Conservation (phyloP, 2,329 filamentous ascomycete species). For the Apiospora malaysiana region DNA sequence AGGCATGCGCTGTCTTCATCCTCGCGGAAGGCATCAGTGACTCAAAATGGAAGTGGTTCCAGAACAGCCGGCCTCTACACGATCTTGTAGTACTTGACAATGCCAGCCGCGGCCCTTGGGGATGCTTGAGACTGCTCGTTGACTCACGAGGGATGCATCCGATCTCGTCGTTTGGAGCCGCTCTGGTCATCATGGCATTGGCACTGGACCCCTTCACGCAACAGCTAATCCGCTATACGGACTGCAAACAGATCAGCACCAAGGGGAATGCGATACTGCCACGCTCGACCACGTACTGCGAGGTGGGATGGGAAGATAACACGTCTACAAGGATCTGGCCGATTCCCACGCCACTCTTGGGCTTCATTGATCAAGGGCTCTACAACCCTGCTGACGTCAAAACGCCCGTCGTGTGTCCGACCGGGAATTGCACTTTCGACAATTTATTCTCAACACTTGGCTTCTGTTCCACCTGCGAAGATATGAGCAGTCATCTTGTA, state of each 20-base stretch:
- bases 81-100: constrained; percentile 14
- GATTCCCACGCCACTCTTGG: neutral
- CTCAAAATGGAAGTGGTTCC: constrained; percentile 20
- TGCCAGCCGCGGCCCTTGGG: constrained; percentile 21
- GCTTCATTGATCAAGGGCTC: constrained; percentile 10
- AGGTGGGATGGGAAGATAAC: neutral
- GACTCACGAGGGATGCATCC: neutral
- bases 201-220: constrained; percentile 19
- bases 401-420: constrained; percentile 7
- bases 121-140: constrained; percentile 1
- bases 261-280: neutral
- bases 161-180: constrained; percentile 11
- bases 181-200: neutral
- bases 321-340: neutral
- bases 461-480: constrained; percentile 20
- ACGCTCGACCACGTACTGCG: neutral
- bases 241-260: neutral
- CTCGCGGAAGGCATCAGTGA: constrained; percentile 19
- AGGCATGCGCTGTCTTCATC: constrained; percentile 18
- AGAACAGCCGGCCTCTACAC: neutral
- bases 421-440: constrained; percentile 19
- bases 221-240: neutral
- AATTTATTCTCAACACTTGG: constrained; percentile 13
- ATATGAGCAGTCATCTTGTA: constrained; percentile 4
- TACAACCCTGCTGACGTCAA: constrained; percentile 17